phyloP scores from a whole-genome alignment of 2,329 filamentous ascomycete species.

The Tolypocladium amazonense region DNA sequence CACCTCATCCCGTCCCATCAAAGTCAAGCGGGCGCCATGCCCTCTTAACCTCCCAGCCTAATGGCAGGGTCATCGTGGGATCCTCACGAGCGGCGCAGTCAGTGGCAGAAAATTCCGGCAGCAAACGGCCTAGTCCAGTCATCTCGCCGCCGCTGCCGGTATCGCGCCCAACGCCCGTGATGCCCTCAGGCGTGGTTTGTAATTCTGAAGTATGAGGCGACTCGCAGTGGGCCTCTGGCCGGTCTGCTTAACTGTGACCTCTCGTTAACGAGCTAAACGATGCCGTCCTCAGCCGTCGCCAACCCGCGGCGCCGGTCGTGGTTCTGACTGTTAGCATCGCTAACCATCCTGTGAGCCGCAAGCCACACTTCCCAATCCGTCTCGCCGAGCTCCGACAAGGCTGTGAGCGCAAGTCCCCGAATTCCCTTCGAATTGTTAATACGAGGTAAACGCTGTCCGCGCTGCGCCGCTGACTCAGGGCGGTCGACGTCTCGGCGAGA shows the following conservation, averaged over 20 bases:
- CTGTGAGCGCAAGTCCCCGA: background rate
- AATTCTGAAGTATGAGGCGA: background rate
- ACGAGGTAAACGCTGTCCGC: too few relatives aligned
- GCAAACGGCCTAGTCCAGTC: background rate
- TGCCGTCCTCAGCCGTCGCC: background rate
- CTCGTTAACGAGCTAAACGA: background rate
- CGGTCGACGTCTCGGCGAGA: constrained; percentile 3
- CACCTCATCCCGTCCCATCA: background rate
- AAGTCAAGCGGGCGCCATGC: background rate
- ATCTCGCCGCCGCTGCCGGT: background rate
- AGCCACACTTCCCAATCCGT: constrained; percentile 1
- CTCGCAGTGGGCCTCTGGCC: background rate
- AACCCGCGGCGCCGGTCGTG: too few relatives aligned
- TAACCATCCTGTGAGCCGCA: background rate
- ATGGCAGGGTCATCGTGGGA: background rate
- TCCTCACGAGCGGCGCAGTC: background rate
- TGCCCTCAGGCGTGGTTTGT: background rate
- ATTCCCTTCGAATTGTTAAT: too few relatives aligned
- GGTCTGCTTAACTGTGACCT: background rate
- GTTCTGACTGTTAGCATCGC: background rate
- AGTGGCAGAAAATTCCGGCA: background rate
- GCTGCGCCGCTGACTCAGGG: background rate
- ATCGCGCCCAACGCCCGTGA: background rate
- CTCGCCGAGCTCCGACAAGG: constrained; percentile 1
- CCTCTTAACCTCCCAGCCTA: background rate